Base-by-base conservation (phyloP, 1,139 yeast species). In the Pichia sp. region DNA sequence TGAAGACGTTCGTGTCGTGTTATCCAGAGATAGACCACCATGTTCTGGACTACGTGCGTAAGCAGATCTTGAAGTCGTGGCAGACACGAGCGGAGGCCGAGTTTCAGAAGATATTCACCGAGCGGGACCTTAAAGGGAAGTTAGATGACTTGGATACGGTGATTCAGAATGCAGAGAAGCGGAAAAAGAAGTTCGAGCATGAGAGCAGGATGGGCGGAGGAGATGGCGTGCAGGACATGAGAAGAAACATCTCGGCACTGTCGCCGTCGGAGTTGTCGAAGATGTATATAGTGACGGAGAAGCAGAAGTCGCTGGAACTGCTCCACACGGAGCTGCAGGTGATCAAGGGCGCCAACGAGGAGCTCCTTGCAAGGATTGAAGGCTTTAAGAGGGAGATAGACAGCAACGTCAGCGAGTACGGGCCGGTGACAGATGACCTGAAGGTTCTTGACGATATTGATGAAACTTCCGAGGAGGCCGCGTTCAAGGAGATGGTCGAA, bases 131-230 rank as follows among this genome's bases (percentile, higher is more conserved):
- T 1, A 75, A 81, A 56, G 59, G 56, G 41, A 86, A 84, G 61
- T 70, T 90, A 54, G 74, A 83, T 59, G 84, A 81, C 55, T 71
- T 90, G 53, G 97, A 90, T 65, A 82, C 78, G 46, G 70, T 89
- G 30, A 78, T 89, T 26, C 71, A 73, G 13, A 75, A 74, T 15
- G 93, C 95, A 7, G 68, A 70, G 31, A 4, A 16, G 19, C 19
- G 38, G 52, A 60, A 60, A 31, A 31, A 63, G 68, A 51, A 53
- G 13, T 42, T 60, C 59, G 49, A 53, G 45, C 46, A 54, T 34
- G 42, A 38, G 6, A 51, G 43, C 0, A 38, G 10, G 0, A 23
- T 23, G 26, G 26, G 26, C 26, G 48, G 34, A 11, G 41, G 45
- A 7, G 44, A 36, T 31, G 8, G 34, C 15, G 40, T 23, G 16